Conservation (phyloP, 2,329 filamentous ascomycete species). For the Nigrograna mackinnonii region DNA sequence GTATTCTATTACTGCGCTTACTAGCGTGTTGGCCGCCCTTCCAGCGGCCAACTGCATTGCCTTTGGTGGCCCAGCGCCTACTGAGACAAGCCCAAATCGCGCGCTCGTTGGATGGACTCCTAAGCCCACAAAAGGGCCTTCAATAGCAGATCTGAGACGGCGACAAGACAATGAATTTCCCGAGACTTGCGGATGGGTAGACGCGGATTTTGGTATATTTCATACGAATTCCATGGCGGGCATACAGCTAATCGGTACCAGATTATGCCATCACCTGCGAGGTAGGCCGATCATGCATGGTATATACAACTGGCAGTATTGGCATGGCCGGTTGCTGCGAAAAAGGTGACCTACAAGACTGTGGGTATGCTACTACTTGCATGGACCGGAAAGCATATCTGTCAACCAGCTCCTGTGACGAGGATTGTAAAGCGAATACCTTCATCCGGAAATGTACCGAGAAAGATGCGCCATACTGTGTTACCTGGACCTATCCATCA, state of each 20-base stretch:
- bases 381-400: slow-evolving; percentile 21
- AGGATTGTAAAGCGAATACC: slow-evolving; percentile 19
- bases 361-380: slow-evolving; percentile 28
- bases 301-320: slow-evolving; percentile 20
- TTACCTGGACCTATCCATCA: slow-evolving; percentile 29
- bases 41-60: slow-evolving; percentile 18
- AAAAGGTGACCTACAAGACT: slow-evolving; percentile 20
- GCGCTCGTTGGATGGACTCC: slow-evolving; percentile 16
- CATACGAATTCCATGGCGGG: no score
- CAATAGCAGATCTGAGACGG: slow-evolving; percentile 17
- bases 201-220: slow-evolving; percentile 20
- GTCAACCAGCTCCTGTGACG: slow-evolving; percentile 15
- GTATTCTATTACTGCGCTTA: slow-evolving; percentile 12
- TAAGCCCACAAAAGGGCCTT: slow-evolving; percentile 26
- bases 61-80: slow-evolving; percentile 25
- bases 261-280: background rate
- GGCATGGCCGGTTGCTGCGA: slow-evolving; percentile 32
- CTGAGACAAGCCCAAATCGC: slow-evolving; percentile 10
- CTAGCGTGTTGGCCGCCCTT: slow-evolving; percentile 15
- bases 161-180: slow-evolving; percentile 14
- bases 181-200: slow-evolving; percentile 29
- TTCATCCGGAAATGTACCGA: slow-evolving; percentile 28
- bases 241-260: background rate
- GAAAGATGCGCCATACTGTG: slow-evolving; percentile 20
- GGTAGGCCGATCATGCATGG: slow-evolving; percentile 26